Evolutionary conservation across 805 yeast genomes (phyloP).

Genomic region (Yarrowia sp.): DNA sequence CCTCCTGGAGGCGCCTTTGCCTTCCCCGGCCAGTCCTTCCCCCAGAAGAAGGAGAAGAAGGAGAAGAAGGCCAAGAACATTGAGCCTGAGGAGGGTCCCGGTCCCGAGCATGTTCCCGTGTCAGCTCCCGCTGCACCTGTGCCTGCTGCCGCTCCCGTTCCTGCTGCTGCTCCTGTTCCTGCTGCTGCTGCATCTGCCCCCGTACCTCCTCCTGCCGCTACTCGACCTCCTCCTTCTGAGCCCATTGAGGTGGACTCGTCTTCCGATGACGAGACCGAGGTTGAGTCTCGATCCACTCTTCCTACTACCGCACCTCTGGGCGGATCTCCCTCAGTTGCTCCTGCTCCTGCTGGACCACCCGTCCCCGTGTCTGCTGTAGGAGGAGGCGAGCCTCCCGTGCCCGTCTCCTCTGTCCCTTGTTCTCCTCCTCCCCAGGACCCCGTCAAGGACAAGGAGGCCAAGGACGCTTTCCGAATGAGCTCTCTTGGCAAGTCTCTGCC

Average conservation of each 20-base stretch:
- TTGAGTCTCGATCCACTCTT: slow-evolving; percentile 8
- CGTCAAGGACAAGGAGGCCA: slow-evolving; percentile 4
- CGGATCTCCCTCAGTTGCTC: neutral
- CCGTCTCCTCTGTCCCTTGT: slow-evolving; percentile 12
- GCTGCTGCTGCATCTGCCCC: slow-evolving; percentile 7
- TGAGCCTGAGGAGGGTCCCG: slow-evolving; percentile 22
- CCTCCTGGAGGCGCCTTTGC: slow-evolving; percentile 37
- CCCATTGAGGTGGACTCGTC: slow-evolving; percentile 16
- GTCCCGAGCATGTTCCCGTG: too few species aligned
- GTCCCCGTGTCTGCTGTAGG: neutral
- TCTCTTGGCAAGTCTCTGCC: slow-evolving; percentile 21
- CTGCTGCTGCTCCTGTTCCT: neutral
- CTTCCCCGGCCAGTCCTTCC: slow-evolving; percentile 33
- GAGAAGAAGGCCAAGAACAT: slow-evolving; percentile 31
- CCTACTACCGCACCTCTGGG: slow-evolving; percentile 8
- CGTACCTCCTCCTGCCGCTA: slow-evolving; percentile 11
- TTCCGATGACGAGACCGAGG: slow-evolving; percentile 17
- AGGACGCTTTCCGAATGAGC: slow-evolving; percentile 16
- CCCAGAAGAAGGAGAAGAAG: slow-evolving; percentile 36
- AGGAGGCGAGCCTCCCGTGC: slow-evolving; percentile 13
- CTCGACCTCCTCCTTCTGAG: neutral
- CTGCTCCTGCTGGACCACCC: neutral
- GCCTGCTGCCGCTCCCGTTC: slow-evolving; percentile 1
- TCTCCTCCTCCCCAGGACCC: slow-evolving; percentile 17
- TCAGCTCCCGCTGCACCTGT: neutral